Evolutionary conservation across 139 green algal species (phyloP), one percentile per base, ranked within the genome.

Genomic region (Desmodesmus armatus): DNA sequence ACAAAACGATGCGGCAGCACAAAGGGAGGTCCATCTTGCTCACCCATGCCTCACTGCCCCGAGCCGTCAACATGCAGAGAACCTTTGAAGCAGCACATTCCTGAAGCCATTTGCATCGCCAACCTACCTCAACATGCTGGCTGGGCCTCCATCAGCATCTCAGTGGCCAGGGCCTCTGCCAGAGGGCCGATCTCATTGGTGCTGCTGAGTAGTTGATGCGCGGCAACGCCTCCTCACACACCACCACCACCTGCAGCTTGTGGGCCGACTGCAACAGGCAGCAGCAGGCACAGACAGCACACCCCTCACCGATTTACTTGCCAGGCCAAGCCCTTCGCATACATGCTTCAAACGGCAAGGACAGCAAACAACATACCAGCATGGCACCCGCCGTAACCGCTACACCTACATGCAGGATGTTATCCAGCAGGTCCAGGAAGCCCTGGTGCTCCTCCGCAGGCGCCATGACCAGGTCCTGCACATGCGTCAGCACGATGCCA

Each of bases 231-330:
- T 86, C 80, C n/a, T 80, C 67, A 51, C 49, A 73, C 41, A 80
- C 67, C 49, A 86, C 49, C 15, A 86, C 80, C 37, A 86, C 58
- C 65, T 86, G 80, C 49, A 86, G 69, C 51, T 86, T 79, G 69
- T 79, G 69, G 2, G 49, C 72, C 11, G 70, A 69, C 80, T 86
- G 70, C 39, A 82, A 55, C 37, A 55, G 7, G 29, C 37, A 21
- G 51, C 21, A 9, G 31, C 65, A 74, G 33, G 63, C 3, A 25
- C 19, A 33, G n/a, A n/a, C n/a, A n/a, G n/a, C 51, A 13, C 13
- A 62, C 15, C 51, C 15, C 51, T 13, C 51, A 17, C 51, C 15
- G 15, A 62, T 13, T 17, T 17, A 17, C 51, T 62, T 17, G 17
- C 15, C 15, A 13, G 13, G 51, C 17, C 51, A 17, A 62, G 51